Conservation (phyloP, 2,329 filamentous ascomycete species). For the Davidsoniella australis region DNA sequence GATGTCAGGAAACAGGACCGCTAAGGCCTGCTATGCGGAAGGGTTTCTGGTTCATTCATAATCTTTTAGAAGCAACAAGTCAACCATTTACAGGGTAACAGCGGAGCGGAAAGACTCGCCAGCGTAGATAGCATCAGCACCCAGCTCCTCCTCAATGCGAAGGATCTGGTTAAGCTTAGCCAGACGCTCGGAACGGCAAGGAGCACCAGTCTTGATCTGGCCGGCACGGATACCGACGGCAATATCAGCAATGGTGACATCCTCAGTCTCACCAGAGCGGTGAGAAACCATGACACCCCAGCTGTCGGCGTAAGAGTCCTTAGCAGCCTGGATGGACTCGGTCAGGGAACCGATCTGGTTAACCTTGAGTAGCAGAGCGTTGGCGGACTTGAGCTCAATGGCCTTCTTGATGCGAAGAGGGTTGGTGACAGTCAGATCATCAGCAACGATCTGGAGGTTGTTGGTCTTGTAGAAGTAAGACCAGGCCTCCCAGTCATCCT, state of each 20-base stretch:
- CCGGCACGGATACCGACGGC: constrained; percentile 90
- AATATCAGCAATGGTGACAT: constrained; percentile 97
- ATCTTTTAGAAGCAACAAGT: constrained; percentile 1
- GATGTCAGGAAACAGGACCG: constrained; percentile 9
- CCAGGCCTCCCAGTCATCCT: constrained; percentile 99
- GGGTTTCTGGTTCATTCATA: constrained; percentile 12
- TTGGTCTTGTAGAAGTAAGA: constrained; percentile 99
- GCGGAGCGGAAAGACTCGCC: constrained; percentile 82
- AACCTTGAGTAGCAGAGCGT: constrained; percentile 95
- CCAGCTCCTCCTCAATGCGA: constrained; percentile 98
- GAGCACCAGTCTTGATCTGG: constrained; percentile 98
- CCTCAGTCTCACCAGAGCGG: constrained; percentile 97
- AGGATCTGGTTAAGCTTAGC: constrained; percentile 99
- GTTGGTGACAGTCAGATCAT: constrained; percentile 98
- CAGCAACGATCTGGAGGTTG: constrained; percentile 95
- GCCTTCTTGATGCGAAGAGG: constrained; percentile 98
- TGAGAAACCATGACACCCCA: constrained; percentile 99
- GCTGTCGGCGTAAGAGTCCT: constrained; percentile 87
- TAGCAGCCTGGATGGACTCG: constrained; percentile 97
- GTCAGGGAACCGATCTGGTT: constrained; percentile 99
- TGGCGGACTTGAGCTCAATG: constrained; percentile 97
- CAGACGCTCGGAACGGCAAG: constrained; percentile 89
- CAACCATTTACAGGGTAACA: constrained; percentile 57
- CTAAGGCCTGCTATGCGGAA: constrained; percentile 10
- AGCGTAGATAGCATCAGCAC: constrained; percentile 77